Evolutionary conservation across 2,329 filamentous ascomycete species (phyloP), one percentile per base, ranked within the genome.

Genomic region (Colletotrichum sp.): DNA sequence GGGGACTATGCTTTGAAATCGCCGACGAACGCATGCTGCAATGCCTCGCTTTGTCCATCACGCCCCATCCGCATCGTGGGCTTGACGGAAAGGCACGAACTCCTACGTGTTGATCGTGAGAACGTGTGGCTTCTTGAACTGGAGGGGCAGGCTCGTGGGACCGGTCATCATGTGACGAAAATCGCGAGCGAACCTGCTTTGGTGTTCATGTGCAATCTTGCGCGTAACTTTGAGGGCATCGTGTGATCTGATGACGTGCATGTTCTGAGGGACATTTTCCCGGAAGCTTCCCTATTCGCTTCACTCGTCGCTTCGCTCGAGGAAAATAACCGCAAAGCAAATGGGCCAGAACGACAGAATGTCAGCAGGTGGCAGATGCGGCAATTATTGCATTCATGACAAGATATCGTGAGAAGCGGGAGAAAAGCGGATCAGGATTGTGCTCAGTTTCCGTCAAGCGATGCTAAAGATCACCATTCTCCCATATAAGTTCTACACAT

Each of bases 391-490:
- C 6, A 12, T 21, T 21, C 10, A 2, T 4, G n/a, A 8, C 44
- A 52, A 13, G n/a, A 21, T 13, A 5, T 21, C 44, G 44, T 21
- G 44, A 52, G n/a, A 5, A 52, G 44, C 10, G 10, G n/a, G 44
- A 6, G 10, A 49, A 21, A 0, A 4, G 10, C n/a, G 10, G 2
- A 4, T 12, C 2, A 0, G 6, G 0, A n/a, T 13, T 8, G 3
- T 21, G 6, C 10, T 1, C 44, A 21, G 10, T 52, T 21, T 7
- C 6, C 44, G 10, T 49, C 44, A 49, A n/a, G 6, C 0, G n/a
- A 3, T 49, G 44, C n/a, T 21, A 7, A n/a, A 21, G 18, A 49
- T 49, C 6, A 7, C 18, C 4, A 7, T 1, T 13, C n/a, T 13
- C 44, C 1, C n/a, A 13, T 52, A 13, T 2, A 52, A 5, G 18